These are phyloP conservation scores for Ascochyta fabae DNA, from an alignment of 2,329 filamentous ascomycete genomes.

Conservation along the genomic window DNA sequence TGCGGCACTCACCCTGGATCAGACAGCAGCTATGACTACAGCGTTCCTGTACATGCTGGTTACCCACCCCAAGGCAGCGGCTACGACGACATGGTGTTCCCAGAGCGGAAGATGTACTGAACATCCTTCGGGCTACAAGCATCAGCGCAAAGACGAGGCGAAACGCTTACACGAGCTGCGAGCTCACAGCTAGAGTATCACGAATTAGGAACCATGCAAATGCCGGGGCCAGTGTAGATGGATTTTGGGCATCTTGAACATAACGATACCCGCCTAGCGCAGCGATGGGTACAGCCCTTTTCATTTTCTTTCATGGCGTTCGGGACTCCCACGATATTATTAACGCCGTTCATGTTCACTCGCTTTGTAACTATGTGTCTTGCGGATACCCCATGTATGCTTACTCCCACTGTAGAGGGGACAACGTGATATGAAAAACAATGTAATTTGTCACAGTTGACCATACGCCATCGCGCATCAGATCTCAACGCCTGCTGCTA, in stretches of 20 bases:
- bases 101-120: constrained; percentile 45
- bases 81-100: constrained; percentile 47
- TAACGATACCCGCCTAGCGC: constrained; percentile 27
- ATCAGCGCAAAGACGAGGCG: not conserved
- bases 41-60: constrained; percentile 31
- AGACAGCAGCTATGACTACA: constrained; percentile 43
- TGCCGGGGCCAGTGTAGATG: not conserved
- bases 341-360: constrained; percentile 2
- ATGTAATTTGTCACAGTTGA: constrained; percentile 2
- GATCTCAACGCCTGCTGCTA: not conserved
- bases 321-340: not conserved
- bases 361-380: constrained; percentile 3
- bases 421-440: not conserved
- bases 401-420: constrained; percentile 12
- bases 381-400: constrained; percentile 15
- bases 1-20: constrained; percentile 24
- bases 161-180: not conserved
- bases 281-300: constrained; percentile 22
- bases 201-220: constrained; percentile 5
- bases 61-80: constrained; percentile 32
- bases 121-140: not conserved
- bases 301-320: constrained; percentile 7
- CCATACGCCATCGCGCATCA: not conserved
- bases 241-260: constrained; percentile 11
- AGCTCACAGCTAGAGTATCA: constrained; percentile 5